Evolutionary conservation across 495 filamentous ascomycete species (phyloP).

Genomic region (Neurospora sp.): DNA sequence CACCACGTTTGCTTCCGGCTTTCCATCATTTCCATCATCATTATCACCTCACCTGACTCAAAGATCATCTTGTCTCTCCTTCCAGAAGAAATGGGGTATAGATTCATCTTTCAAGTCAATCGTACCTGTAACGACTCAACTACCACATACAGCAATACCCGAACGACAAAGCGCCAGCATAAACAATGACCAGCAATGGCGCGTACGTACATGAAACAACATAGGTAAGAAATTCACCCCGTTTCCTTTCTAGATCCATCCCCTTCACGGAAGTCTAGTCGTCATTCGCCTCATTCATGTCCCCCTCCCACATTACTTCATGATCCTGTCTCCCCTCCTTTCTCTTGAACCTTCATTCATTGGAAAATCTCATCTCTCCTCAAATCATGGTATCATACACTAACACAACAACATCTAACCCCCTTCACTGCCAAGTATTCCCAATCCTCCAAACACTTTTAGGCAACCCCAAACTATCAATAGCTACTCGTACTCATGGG

Average conservation of each 20-base stretch:
- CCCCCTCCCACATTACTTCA: not conserved
- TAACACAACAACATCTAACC: not conserved
- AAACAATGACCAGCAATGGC: not conserved
- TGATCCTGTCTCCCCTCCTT: not conserved
- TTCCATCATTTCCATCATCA: not conserved
- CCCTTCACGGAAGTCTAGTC: not conserved
- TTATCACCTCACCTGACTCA: not conserved
- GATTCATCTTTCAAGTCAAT: not conserved
- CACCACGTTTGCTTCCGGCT: not conserved
- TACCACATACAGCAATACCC: not conserved
- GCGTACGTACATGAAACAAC: not conserved
- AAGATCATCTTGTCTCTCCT: not conserved
- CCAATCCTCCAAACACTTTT: not conserved
- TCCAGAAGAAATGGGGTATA: not conserved
- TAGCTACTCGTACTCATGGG: not conserved
- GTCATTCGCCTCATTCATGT: not conserved
- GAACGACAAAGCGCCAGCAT: not conserved
- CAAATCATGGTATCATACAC: not conserved
- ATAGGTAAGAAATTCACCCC: not conserved
- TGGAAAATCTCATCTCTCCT: not conserved
- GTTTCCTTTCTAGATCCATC: not conserved
- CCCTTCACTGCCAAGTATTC: not conserved
- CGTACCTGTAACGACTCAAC: not conserved
- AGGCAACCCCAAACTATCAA: not conserved
- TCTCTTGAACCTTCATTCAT: not conserved